These are phyloP conservation scores for Pythium folliculosum DNA, from an alignment of 352 stramenopile species.

Conservation along the genomic window DNA sequence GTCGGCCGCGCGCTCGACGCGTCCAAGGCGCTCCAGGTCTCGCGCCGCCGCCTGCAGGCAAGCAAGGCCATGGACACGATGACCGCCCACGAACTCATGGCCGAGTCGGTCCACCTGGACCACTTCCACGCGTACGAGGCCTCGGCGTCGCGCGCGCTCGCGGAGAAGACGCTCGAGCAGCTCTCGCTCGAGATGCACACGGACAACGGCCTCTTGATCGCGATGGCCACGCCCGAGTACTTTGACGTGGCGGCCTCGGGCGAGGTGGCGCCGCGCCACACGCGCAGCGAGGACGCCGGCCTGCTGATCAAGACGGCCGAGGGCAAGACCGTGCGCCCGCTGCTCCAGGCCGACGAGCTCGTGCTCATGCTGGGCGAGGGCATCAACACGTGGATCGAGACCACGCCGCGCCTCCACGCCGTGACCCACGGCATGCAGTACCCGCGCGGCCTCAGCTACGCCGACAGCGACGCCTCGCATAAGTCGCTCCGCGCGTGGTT, in stretches of 20 bases:
- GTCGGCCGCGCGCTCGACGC: conserved; percentile 61
- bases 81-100: conserved; percentile 55
- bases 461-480: conserved; percentile 28
- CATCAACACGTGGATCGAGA: conserved; percentile 72
- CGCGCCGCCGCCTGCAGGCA: conserved; percentile 22
- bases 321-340: conserved; percentile 56
- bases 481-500: conserved; percentile 59
- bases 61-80: conserved; percentile 27
- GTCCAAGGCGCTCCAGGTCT: conserved; percentile 51
- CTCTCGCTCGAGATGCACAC: conserved; percentile 77
- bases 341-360: conserved; percentile 70
- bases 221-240: conserved; percentile 72
- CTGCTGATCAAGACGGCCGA: conserved; percentile 62
- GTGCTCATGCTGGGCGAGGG: conserved; percentile 81
- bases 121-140: conserved; percentile 82
- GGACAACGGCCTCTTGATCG: conserved; percentile 76
- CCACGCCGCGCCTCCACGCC: conserved; percentile 48
- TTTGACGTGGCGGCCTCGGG: conserved; percentile 54
- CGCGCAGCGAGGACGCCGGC: conserved; percentile 58
- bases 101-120: conserved; percentile 74
- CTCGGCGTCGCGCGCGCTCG: conserved; percentile 26
- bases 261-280: conserved; percentile 42
- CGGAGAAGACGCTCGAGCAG: conserved; percentile 27
- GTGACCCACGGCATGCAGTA: conserved; percentile 81
- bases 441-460: conserved; percentile 45